Percentiles rank a stretch among this genome's conserved stretches.
These are phyloP conservation scores for Abrus precatorius DNA, from an alignment of 306 rosid genomes.

Conservation along the genomic window DNA sequence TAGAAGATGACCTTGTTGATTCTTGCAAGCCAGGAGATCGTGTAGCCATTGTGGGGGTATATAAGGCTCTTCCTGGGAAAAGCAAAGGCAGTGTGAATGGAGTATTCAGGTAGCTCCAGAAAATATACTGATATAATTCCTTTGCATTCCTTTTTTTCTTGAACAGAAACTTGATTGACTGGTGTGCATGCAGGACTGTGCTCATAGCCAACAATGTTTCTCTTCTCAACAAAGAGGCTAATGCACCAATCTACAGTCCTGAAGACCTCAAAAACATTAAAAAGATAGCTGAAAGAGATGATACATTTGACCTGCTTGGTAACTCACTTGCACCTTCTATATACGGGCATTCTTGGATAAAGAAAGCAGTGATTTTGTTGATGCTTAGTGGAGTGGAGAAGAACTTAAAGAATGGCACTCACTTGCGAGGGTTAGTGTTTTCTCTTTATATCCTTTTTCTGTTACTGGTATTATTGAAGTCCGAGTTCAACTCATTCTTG, in stretches of 20 bases:
- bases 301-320: conserved; percentile 91
- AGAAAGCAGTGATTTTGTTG: conserved; percentile 90
- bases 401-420: conserved; percentile 97
- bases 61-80: conserved; percentile 94
- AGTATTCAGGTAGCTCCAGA: conserved; percentile 82
- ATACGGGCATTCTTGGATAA: conserved; percentile 97
- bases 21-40: conserved; percentile 99
- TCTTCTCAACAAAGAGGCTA: conserved; percentile 97
- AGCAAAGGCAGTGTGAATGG: conserved; percentile 94
- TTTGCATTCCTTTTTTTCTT: conserved; percentile 20
- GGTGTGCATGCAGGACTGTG: conserved; percentile 75
- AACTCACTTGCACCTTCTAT: conserved; percentile 98
- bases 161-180: conserved; percentile 42
- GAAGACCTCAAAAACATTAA: conserved; percentile 84
- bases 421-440: conserved; percentile 89
- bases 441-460: conserved; percentile 31
- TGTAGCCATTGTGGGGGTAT: conserved; percentile 87
- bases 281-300: conserved; percentile 87
- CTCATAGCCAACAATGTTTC: conserved; percentile 91
- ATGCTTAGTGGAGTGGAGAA: conserved; percentile 99
- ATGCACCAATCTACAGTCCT: conserved; percentile 84
- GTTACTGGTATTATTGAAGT: conserved; percentile 21
- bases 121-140: conserved; percentile 14
- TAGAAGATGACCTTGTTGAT: conserved; percentile 96
- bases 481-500: conserved; percentile 29